Percentiles rank a stretch among this genome's conserved stretches.
phyloP scores from a whole-genome alignment of 441 rosid genomes.

The Populus tomentosa region DNA sequence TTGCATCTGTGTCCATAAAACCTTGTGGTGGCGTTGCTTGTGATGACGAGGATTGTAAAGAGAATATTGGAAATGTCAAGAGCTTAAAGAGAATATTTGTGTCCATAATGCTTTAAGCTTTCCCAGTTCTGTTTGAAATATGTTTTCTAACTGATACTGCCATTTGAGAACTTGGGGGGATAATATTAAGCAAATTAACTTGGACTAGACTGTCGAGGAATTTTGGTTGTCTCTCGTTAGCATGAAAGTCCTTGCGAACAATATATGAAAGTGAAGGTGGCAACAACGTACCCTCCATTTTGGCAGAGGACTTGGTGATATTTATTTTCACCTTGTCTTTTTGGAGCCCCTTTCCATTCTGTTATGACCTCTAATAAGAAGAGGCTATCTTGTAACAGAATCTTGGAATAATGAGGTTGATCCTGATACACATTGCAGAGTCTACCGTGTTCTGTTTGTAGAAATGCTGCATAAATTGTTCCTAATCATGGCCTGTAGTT shows the following conservation, averaged over 20 bases:
- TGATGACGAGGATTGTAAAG: constrained; percentile 38
- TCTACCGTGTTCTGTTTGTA: neutral
- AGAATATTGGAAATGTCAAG: constrained; percentile 28
- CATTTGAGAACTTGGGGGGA: neutral
- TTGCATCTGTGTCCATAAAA: constrained; percentile 53
- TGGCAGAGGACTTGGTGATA: neutral
- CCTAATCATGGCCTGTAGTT: neutral
- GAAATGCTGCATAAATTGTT: neutral
- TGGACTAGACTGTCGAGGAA: neutral
- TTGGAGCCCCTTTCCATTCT: neutral
- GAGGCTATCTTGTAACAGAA: neutral
- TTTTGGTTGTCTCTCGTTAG: neutral
- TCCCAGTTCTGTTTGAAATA: neutral
- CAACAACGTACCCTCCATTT: neutral
- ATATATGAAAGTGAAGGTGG: neutral
- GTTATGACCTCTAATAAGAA: neutral
- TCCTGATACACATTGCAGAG: neutral
- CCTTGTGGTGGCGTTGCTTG: constrained; percentile 47
- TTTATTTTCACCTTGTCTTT: neutral
- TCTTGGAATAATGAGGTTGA: neutral
- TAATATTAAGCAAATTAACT: neutral
- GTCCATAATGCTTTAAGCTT: neutral
- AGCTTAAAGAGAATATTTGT: neutral
- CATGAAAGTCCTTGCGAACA: neutral
- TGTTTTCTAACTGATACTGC: neutral